Evolutionary conservation across 352 stramenopile genomes (phyloP).

Genomic region (Pythium insidiosum): DNA sequence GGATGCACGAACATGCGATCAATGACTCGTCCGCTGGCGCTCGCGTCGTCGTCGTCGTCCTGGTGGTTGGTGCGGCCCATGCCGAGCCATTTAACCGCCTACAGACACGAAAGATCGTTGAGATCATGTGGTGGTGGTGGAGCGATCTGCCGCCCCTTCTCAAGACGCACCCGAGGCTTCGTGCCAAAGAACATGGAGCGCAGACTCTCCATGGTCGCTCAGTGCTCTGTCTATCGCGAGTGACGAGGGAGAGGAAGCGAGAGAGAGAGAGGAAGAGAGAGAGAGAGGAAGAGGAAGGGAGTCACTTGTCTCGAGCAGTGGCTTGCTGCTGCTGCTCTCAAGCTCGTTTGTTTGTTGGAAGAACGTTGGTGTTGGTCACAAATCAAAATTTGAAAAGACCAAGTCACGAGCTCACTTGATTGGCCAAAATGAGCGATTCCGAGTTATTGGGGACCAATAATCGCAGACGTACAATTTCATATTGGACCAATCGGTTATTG

Average conservation of each 20-base stretch:
- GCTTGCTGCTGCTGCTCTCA: not conserved
- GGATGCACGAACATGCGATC: constrained; percentile 68
- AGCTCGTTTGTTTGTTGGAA: not conserved
- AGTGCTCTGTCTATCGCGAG: not conserved
- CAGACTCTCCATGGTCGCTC: constrained; percentile 25
- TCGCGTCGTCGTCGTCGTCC: constrained; percentile 16
- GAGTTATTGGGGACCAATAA: no score
- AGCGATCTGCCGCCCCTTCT: no score
- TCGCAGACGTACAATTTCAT: no score
- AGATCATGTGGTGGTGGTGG: not conserved
- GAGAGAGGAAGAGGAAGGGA: no score
- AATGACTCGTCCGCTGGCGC: no score
- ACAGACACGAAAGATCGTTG: not conserved
- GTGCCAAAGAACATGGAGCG: constrained; percentile 31
- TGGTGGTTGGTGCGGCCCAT: constrained; percentile 33
- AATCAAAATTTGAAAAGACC: no score
- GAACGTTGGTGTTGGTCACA: no score
- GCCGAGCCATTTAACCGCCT: constrained; percentile 82
- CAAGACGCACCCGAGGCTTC: constrained; percentile 18
- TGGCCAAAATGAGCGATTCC: no score
- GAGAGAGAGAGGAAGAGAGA: no score
- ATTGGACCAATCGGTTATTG: no score
- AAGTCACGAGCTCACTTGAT: no score
- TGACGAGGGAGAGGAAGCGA: not conserved
- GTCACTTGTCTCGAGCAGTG: no score